Evolutionary conservation across 441 rosid species (phyloP), one percentile per base, ranked within the genome.

Genomic region (Euphorbia celastroides): DNA sequence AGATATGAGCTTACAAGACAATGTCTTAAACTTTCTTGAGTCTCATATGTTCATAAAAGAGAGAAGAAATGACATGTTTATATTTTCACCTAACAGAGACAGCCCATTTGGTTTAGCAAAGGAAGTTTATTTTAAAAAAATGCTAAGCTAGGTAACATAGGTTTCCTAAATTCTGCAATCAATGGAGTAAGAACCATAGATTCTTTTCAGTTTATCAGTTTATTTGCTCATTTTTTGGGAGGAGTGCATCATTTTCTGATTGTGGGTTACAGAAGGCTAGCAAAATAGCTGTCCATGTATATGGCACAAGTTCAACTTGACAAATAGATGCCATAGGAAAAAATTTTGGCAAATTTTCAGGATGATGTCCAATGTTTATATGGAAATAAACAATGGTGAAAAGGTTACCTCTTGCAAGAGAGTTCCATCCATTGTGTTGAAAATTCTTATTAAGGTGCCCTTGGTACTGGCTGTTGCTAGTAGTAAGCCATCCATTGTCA

Each of bases 361-460:
- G 54, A 65, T 20, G n/a, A 50, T 60, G 19, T 22, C 5, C 22
- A 69, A 42, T 46, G 11, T 27, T 41, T 20, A 5, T 2, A 23
- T 11, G 2, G 5, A 30, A 36, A 65, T 41, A 41, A 70, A 41
- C 25, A 54, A 67, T 27, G 42, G 26, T 19, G 57, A 34, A 32
- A 22, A 64, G 11, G 7, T 25, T 82, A 93, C 97, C 97, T 93
- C 97, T 81, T 89, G 97, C 66, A 88, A 76, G 70, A 74, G 84
- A 75, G 92, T 87, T 54, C 96, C 99, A 63, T 93, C 99, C 90
- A 93, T 77, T n/a, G 97, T 91, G 79, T 93, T 93, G 81, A 87
- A 93, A 68, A 93, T 90, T 84, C 99, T 82, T 54, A 88, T 83
- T 78, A 93, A 80, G 52, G 96, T 93, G 65, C 97, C 99, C 80